phyloP scores from a whole-genome alignment of 2,329 filamentous ascomycete genomes.

The Fusarium drepaniforme region DNA sequence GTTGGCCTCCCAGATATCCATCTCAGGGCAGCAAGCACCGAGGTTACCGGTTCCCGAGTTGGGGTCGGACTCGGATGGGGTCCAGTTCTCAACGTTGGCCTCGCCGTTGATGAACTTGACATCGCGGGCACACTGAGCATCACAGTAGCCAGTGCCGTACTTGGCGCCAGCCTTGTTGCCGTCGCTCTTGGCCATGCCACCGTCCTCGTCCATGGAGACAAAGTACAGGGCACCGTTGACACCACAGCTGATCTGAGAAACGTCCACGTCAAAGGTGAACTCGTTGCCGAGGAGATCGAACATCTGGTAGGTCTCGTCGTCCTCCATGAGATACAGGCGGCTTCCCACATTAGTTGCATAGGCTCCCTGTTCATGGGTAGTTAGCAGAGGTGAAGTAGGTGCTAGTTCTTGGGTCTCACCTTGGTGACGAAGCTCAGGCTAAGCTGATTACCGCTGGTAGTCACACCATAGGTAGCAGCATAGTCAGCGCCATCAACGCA shows the following conservation, averaged over 20 bases:
- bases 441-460: constrained; percentile 61
- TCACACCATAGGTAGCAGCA: constrained; percentile 63
- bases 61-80: constrained; percentile 62
- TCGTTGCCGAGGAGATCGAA: constrained; percentile 74
- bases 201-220: constrained; percentile 69
- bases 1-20: constrained; percentile 75
- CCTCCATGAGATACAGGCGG: constrained; percentile 73
- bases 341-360: constrained; percentile 62
- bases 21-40: constrained; percentile 71
- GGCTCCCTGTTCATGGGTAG: constrained; percentile 28
- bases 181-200: constrained; percentile 62
- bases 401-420: constrained; percentile 19
- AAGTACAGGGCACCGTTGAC: constrained; percentile 79
- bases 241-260: constrained; percentile 75
- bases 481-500: constrained; percentile 67
- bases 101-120: constrained; percentile 69
- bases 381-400: too few species aligned
- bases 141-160: constrained; percentile 69
- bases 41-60: constrained; percentile 64
- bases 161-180: constrained; percentile 66
- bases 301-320: constrained; percentile 70
- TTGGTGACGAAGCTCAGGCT: constrained; percentile 69
- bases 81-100: constrained; percentile 65
- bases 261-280: constrained; percentile 78
- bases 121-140: constrained; percentile 63